phyloP scores from a whole-genome alignment of 2,329 filamentous ascomycete species.

The Microdochium trichocladiopsis region DNA sequence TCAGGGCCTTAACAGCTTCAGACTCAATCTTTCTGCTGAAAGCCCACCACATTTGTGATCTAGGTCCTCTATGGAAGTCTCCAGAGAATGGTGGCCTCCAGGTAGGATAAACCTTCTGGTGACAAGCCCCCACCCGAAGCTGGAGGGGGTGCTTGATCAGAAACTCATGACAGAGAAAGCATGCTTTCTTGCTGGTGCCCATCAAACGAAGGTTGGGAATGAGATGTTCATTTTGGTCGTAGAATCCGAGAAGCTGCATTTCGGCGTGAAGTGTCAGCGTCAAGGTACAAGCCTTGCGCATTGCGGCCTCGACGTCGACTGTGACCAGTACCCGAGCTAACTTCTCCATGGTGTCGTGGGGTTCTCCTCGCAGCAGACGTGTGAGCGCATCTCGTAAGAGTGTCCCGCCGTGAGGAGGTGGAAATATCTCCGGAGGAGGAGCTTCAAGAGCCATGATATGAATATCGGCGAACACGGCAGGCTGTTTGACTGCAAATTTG shows the following conservation, averaged over 20 bases:
- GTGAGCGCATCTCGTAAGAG: not conserved
- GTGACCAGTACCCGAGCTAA: constrained; percentile 2
- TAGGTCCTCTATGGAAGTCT: constrained; percentile 1
- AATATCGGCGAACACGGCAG: constrained; percentile 12
- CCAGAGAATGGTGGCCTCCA: constrained; percentile 19
- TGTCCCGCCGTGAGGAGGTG: not conserved
- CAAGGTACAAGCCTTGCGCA: constrained; percentile 12
- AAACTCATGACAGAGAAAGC: constrained; percentile 20
- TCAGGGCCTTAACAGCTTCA: constrained; percentile 6
- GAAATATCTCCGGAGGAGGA: not conserved
- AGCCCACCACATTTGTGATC: not conserved
- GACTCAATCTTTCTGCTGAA: not conserved
- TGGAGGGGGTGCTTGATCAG: constrained; percentile 13
- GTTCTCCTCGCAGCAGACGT: not conserved
- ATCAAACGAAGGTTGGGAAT: constrained; percentile 15
- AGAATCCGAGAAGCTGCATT: constrained; percentile 22
- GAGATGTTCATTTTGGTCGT: constrained; percentile 14
- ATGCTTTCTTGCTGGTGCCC: constrained; percentile 24
- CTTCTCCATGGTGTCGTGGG: not conserved
- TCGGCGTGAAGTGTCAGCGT: constrained; percentile 20
- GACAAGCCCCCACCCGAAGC: constrained; percentile 17
- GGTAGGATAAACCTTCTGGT: constrained; percentile 23
- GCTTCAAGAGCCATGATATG: constrained; percentile 9
- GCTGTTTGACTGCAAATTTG: constrained; percentile 15
- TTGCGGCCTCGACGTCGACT: constrained; percentile 8